Evolutionary conservation across 2,329 filamentous ascomycete genomes (phyloP).

Genomic region (Berkeleyomyces basicola): DNA sequence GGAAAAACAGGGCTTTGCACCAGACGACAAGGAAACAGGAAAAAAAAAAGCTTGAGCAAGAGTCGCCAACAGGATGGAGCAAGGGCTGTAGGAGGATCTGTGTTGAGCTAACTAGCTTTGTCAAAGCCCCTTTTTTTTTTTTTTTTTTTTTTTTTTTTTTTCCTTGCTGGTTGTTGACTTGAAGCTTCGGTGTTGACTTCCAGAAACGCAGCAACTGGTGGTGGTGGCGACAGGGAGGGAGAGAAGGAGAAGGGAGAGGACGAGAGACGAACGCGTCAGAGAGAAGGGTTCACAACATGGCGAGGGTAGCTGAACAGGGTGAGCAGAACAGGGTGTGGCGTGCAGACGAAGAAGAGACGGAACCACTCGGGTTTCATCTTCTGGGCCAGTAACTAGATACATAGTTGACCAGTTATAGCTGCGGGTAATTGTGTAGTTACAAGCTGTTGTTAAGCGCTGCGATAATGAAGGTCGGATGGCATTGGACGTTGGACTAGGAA

Average conservation of each 20-base stretch:
- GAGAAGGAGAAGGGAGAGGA: neutral
- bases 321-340: neutral
- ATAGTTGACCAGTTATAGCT: too few species aligned
- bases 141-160: neutral
- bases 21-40: neutral
- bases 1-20: neutral
- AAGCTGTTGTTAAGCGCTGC: neutral
- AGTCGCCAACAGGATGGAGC: neutral
- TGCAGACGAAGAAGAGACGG: neutral
- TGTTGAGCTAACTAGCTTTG: neutral
- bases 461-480: too few species aligned
- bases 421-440: neutral
- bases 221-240: neutral
- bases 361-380: too few species aligned
- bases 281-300: neutral
- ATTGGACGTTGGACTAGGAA: neutral
- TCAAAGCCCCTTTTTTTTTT: neutral
- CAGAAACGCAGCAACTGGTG: neutral
- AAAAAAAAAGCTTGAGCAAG: neutral
- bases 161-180: neutral
- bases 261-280: neutral
- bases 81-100: neutral
- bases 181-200: neutral
- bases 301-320: neutral
- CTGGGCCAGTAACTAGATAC: too few species aligned